Conservation (phyloP, 2,329 filamentous ascomycete genomes). For the Monosporascus sp. region DNA sequence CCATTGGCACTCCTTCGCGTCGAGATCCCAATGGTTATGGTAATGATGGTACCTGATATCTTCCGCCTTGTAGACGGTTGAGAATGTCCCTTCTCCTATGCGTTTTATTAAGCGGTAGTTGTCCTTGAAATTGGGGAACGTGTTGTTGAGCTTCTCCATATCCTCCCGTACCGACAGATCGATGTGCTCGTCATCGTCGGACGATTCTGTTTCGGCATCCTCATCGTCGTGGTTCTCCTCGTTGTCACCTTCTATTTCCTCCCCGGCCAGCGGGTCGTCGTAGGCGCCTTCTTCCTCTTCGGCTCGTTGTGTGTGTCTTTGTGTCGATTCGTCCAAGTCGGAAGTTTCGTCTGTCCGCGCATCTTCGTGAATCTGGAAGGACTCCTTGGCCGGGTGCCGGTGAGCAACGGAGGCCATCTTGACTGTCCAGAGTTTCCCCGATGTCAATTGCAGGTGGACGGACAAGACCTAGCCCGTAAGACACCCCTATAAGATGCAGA, state of each 20-base stretch:
- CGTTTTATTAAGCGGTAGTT: slow-evolving; percentile 89
- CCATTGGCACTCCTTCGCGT: slow-evolving; percentile 59
- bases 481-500: too few relatives aligned
- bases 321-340: slow-evolving; percentile 21
- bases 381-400: slow-evolving; percentile 23
- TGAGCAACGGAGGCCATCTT: slow-evolving; percentile 19
- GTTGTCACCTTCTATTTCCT: slow-evolving; percentile 27
- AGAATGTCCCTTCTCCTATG: slow-evolving; percentile 98
- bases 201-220: slow-evolving; percentile 40
- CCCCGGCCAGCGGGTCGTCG: slow-evolving; percentile 27
- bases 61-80: slow-evolving; percentile 97
- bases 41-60: slow-evolving; percentile 81
- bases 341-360: slow-evolving; percentile 19
- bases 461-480: too few relatives aligned
- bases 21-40: slow-evolving; percentile 81
- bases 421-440: background rate
- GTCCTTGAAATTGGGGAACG: slow-evolving; percentile 77
- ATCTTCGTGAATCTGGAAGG: slow-evolving; percentile 33
- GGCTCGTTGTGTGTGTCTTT: slow-evolving; percentile 20
- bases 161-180: slow-evolving; percentile 72
- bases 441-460: too few relatives aligned
- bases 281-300: slow-evolving; percentile 26
- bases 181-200: slow-evolving; percentile 56
- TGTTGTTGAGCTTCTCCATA: slow-evolving; percentile 77
- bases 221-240: slow-evolving; percentile 34